Evolutionary conservation across 352 stramenopile genomes (phyloP), one percentile per base, ranked within the genome.

Genomic region (Globisporangium abappressorium): DNA sequence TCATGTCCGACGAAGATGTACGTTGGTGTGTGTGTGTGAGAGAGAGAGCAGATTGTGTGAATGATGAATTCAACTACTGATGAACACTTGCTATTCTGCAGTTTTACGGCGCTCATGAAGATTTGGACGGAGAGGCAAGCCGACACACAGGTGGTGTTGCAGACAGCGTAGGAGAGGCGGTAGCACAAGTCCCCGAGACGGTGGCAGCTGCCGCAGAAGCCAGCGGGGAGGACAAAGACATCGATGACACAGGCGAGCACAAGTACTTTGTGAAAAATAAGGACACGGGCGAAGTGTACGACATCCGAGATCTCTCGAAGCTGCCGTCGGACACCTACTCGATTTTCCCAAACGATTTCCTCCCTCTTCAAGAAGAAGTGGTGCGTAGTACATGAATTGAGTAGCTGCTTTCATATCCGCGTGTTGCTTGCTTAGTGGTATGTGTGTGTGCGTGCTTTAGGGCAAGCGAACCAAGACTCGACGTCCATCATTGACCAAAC

Each of bases 251-350:
- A 30, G 46, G 15, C 1, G 82, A 92, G 53, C 81, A 84, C 57
- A 90, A 91, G 54, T 94, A 82, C 54, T 80, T 89, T 34, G 85
- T 92, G 12, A 87, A 87, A 43, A 94, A 94, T 70, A 89, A 92
- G 56, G 85, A 94, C 75, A 94, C 85, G 8, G 85, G 85, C 8
- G 85, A 94, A 65, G 78, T 90, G 20, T 94, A 82, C 64, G 85
- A 92, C 62, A 94, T 94, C 55, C 84, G 84, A 30, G 76, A 90
- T 33, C 65, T 94, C 30, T 65, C 76, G 2, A 83, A 71, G 28
- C 76, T 86, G 54, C 82, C 84, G 15, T 80, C 79, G 1, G 77
- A 89, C 49, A 81, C 80, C 30, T 94, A 92, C 64, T 87, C 82
- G 6, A 92, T 94, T 38, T 94, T 94, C 49, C 86, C 86, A 1